These are phyloP conservation scores for Cercospora sp. DNA, from an alignment of 2,329 filamentous ascomycete genomes.

Conservation along the genomic window DNA sequence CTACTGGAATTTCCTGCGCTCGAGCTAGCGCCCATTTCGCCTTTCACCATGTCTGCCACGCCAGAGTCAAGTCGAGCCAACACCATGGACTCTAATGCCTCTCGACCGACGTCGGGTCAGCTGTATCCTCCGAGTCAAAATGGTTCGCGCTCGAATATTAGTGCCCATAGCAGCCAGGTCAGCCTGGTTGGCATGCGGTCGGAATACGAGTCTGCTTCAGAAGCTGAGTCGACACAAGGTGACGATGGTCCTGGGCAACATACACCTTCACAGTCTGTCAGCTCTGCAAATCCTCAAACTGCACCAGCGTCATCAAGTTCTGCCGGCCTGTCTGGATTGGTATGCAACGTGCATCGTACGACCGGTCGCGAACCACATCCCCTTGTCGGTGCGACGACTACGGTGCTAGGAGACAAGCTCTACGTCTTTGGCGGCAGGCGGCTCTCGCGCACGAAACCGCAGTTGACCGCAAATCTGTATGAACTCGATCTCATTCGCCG, in stretches of 20 bases:
- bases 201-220: slow-evolving; percentile 44
- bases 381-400: slow-evolving; percentile 91
- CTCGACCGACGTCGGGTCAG: slow-evolving; percentile 47
- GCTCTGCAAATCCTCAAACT: slow-evolving; percentile 20
- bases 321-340: slow-evolving; percentile 65
- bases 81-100: slow-evolving; percentile 51
- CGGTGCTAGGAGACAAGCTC: slow-evolving; percentile 89
- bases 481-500: slow-evolving; percentile 87
- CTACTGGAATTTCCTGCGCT: slow-evolving; percentile 31
- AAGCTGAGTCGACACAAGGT: slow-evolving; percentile 37
- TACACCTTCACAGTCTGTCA: slow-evolving; percentile 34
- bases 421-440: slow-evolving; percentile 95
- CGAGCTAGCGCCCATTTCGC: slow-evolving; percentile 33
- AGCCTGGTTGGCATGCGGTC: slow-evolving; percentile 47
- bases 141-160: slow-evolving; percentile 42
- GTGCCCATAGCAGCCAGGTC: slow-evolving; percentile 49
- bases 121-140: slow-evolving; percentile 41
- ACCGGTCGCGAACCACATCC: slow-evolving; percentile 90
- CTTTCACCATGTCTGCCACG: slow-evolving; percentile 46
- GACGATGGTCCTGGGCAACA: slow-evolving; percentile 34
- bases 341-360: slow-evolving; percentile 73
- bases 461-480: slow-evolving; percentile 86
- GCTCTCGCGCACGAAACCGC: slow-evolving; percentile 78
- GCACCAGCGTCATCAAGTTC: slow-evolving; percentile 45
- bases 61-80: slow-evolving; percentile 48